phyloP scores from a whole-genome alignment of 1,284 basidiomycete species.

The Tremellales sp. region DNA sequence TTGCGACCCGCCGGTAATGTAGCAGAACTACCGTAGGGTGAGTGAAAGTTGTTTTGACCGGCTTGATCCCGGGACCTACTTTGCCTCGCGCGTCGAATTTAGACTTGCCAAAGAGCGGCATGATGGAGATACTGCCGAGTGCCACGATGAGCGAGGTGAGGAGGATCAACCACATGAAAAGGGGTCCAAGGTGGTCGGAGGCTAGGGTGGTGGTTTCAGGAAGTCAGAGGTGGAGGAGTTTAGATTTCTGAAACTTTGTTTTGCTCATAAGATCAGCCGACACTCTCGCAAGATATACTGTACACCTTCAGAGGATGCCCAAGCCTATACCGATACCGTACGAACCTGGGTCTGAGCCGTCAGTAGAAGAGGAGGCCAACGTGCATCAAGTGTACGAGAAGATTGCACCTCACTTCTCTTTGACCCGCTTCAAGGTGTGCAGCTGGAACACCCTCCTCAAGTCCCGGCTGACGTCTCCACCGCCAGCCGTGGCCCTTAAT shows the following conservation, averaged over 20 bases:
- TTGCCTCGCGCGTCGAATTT: slow-evolving; percentile 40
- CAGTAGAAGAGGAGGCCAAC: slow-evolving; percentile 32
- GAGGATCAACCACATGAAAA: no score
- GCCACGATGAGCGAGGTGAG: no score
- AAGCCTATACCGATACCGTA: slow-evolving; percentile 30
- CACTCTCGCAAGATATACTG: no score
- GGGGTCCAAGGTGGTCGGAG: no score
- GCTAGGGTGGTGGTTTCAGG: no score
- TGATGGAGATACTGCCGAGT: no score
- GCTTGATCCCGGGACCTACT: slow-evolving; percentile 22
- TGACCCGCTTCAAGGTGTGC: slow-evolving; percentile 85
- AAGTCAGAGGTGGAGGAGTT: no score
- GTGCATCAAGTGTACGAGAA: slow-evolving; percentile 85
- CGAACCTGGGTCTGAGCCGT: slow-evolving; percentile 7
- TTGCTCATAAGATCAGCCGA: no score
- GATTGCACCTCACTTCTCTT: slow-evolving; percentile 88
- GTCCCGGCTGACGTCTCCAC: not conserved
- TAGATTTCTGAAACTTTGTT: no score
- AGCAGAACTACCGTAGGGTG: slow-evolving; percentile 57
- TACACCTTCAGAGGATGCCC: no score
- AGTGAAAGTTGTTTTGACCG: not conserved
- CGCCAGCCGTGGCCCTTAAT: slow-evolving; percentile 91
- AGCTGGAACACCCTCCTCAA: not conserved
- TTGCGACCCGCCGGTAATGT: slow-evolving; percentile 74
- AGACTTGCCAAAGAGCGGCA: slow-evolving; percentile 17